Evolutionary conservation across 495 filamentous ascomycete species (phyloP).

Genomic region (Bombardia bombarda): DNA sequence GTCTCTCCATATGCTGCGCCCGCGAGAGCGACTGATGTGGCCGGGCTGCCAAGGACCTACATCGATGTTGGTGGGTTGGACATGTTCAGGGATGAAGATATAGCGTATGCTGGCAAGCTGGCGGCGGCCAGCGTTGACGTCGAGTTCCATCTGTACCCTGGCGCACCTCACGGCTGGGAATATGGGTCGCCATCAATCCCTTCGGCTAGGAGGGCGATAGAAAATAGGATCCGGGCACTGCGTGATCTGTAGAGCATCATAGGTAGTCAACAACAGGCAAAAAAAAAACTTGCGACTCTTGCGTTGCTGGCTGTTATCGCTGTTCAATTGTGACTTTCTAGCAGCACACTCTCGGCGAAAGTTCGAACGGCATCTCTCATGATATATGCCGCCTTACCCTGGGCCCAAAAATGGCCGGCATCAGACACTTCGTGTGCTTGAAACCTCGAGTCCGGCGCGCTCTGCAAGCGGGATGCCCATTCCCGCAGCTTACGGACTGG

Average conservation of each 20-base stretch:
- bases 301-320: no score
- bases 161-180: slow-evolving; percentile 42
- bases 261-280: no score
- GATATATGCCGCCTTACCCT: slow-evolving; percentile 49
- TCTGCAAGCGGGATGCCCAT: slow-evolving; percentile 58
- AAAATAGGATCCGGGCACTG: slow-evolving; percentile 7
- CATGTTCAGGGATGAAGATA: slow-evolving; percentile 35
- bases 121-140: slow-evolving; percentile 29
- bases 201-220: slow-evolving; percentile 8
- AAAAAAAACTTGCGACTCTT: no score
- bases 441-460: slow-evolving; percentile 34
- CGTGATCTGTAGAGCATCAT: no score
- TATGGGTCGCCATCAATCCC: not conserved
- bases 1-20: slow-evolving; percentile 32
- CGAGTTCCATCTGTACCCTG: slow-evolving; percentile 45
- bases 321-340: no score
- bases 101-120: slow-evolving; percentile 31
- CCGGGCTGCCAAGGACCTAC: slow-evolving; percentile 27
- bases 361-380: slow-evolving; percentile 31
- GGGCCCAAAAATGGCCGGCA: slow-evolving; percentile 81
- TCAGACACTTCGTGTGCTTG: slow-evolving; percentile 50
- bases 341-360: no score
- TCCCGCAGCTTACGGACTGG: slow-evolving; percentile 54
- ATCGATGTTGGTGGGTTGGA: slow-evolving; percentile 32
- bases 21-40: slow-evolving; percentile 22